Evolutionary conservation across 2,329 filamentous ascomycete genomes (phyloP), one percentile per base, ranked within the genome.

Genomic region (Hypoxylon sp.): DNA sequence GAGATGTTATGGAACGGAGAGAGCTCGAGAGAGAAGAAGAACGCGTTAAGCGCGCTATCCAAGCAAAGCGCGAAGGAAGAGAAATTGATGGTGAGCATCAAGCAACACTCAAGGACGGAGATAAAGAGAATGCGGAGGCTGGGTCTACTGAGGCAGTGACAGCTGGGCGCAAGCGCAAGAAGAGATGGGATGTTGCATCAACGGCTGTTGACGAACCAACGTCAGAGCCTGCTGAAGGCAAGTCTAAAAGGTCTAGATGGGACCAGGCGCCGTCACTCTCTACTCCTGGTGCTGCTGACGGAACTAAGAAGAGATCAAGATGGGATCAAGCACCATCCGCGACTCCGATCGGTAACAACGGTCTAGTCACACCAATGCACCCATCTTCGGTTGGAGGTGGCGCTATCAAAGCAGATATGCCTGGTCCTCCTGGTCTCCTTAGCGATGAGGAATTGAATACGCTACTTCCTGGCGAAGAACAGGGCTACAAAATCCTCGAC

Each of bases 11-110:
- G 95, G 91, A 93, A 73, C 86, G 91, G 73, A 92, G 94, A 59
- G 95, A 99, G 74, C 81, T 98, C 9, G 95, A 99, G 81, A 90
- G 94, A 72, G 96, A 99, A 82, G 96, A 99, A 81, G 93, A 95
- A 75, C 89, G 95, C 70, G 92, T 99, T 37, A 87, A 87, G 74
- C 91, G 88, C 75, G 86, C 93, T 58, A 96, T 99, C 70, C 89
- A 92, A 73, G 91, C 96, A 54, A 92, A 92, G 80, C 84, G 80
- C 33, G 83, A 91, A 72, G 85, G 85, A 33, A 85, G 87, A 72
- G 85, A 86, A 51, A 85, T 86, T 71, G 87, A 89, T 75, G 88
- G 84, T 47, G 83, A 82, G 46, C 89, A 94, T 77, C 82, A 90
- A 78, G 88, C 94, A 26, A 94, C 89, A 5, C 86, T 98, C n/a